Conservation (phyloP, 129 eudicot genomes). For the Pseudognaphalium luteoalbum region DNA sequence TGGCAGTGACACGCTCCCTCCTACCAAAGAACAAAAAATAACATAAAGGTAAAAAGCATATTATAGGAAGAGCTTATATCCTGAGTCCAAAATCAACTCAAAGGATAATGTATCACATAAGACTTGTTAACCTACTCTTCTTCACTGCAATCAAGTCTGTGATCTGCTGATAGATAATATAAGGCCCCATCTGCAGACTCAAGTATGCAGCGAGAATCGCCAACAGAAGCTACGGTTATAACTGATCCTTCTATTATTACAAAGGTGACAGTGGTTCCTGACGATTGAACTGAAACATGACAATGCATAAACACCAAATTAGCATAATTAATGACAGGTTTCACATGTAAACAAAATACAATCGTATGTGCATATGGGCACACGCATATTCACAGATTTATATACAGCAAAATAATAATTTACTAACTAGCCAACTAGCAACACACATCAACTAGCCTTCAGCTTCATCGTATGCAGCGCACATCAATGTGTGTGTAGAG, state of each 20-base stretch:
- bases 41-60: not conserved
- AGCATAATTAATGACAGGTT: slow-evolving; percentile 2
- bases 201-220: slow-evolving; percentile 94
- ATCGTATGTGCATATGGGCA: not conserved
- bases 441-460: not conserved
- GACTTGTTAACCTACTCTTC: slow-evolving; percentile 66
- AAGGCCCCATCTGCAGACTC: slow-evolving; percentile 97
- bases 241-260: slow-evolving; percentile 93
- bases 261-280: slow-evolving; percentile 97
- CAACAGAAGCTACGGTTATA: slow-evolving; percentile 93
- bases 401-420: not conserved
- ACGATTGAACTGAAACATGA: slow-evolving; percentile 67
- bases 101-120: slow-evolving; percentile 9
- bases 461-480: not conserved
- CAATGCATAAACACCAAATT: slow-evolving; percentile 21
- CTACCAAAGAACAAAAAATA: slow-evolving; percentile 40
- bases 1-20: slow-evolving; percentile 84
- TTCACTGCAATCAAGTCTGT: slow-evolving; percentile 90
- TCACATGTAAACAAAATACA: slow-evolving; percentile 16
- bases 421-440: not conserved
- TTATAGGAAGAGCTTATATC: slow-evolving; percentile 4
- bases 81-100: slow-evolving; percentile 15
- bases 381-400: not conserved
- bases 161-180: slow-evolving; percentile 88
- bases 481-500: not conserved